Percentiles rank a stretch among this genome's conserved stretches.
phyloP scores from a whole-genome alignment of 2,329 filamentous ascomycete species.

The Neofusicoccum umdonicola region DNA sequence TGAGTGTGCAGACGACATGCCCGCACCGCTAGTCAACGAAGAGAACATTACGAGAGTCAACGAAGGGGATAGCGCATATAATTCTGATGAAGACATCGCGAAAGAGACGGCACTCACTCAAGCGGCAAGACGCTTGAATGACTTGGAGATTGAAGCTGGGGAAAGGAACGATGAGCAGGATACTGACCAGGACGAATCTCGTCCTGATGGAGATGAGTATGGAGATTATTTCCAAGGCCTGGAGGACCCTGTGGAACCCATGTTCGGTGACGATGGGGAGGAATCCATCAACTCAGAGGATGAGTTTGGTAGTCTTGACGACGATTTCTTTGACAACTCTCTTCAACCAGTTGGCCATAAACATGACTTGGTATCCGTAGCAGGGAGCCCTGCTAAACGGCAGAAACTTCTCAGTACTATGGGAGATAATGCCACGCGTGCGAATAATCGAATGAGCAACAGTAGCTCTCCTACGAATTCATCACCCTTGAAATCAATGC shows the following conservation, averaged over 20 bases:
- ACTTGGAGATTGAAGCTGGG: neutral
- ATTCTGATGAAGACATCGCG: constrained; percentile 42
- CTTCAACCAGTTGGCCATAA: neutral
- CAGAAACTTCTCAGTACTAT: neutral
- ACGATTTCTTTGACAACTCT: constrained; percentile 7
- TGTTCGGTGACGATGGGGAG: neutral
- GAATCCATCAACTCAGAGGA: constrained; percentile 3
- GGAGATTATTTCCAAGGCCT: neutral
- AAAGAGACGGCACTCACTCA: neutral
- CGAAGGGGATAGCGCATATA: constrained; percentile 39
- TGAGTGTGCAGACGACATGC: no score
- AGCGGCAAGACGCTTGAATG: neutral
- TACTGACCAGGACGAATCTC: neutral
- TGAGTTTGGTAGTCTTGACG: constrained; percentile 16
- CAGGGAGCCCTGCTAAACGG: neutral
- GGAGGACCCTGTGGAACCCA: neutral
- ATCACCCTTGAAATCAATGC: neutral
- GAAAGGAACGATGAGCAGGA: neutral
- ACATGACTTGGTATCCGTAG: neutral
- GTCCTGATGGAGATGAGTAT: neutral
- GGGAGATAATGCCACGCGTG: neutral
- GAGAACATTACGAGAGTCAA: constrained; percentile 58
- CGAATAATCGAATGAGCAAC: neutral
- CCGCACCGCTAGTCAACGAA: constrained; percentile 58
- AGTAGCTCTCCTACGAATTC: neutral